Evolutionary conservation across 192 early-diverging fungal genomes (phyloP).

Genomic region (Coemansia sp.): DNA sequence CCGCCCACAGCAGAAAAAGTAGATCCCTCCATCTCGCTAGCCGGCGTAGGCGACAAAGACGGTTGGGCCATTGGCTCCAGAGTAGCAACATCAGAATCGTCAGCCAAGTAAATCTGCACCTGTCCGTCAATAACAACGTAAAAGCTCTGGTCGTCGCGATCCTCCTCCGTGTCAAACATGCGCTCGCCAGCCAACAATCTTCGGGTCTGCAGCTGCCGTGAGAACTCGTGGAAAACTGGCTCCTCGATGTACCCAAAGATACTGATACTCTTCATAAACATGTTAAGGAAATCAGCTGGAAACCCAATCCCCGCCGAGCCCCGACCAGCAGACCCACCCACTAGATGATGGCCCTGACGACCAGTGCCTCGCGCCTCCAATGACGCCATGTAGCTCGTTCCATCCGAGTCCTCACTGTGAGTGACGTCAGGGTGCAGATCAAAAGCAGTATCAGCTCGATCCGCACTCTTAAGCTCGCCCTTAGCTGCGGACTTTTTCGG

Average conservation of each 20-base stretch:
- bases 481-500: conserved; percentile 28
- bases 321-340: background rate
- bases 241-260: conserved; percentile 98
- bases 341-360: conserved; percentile 3
- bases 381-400: conserved; percentile 36
- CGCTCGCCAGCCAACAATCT: conserved; percentile 75
- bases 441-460: conserved; percentile 26
- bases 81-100: background rate
- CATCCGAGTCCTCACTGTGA: conserved; percentile 39
- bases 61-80: background rate
- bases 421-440: conserved; percentile 53
- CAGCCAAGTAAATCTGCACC: conserved; percentile 84
- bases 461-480: conserved; percentile 13
- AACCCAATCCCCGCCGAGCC: conserved; percentile 33
- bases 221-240: conserved; percentile 95
- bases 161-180: conserved; percentile 74
- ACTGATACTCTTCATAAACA: conserved; percentile 75
- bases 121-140: conserved; percentile 96
- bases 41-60: conserved; percentile 1
- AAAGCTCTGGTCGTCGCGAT: conserved; percentile 71
- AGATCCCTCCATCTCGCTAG: background rate
- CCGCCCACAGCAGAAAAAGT: conserved; percentile 28
- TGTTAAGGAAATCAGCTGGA: conserved; percentile 55
- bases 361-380: conserved; percentile 36
- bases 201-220: conserved; percentile 83